Percentiles rank a stretch among this genome's conserved stretches.
Conservation (phyloP, 768 basidiomycete species). For the Gelatoporia subvermispora region DNA sequence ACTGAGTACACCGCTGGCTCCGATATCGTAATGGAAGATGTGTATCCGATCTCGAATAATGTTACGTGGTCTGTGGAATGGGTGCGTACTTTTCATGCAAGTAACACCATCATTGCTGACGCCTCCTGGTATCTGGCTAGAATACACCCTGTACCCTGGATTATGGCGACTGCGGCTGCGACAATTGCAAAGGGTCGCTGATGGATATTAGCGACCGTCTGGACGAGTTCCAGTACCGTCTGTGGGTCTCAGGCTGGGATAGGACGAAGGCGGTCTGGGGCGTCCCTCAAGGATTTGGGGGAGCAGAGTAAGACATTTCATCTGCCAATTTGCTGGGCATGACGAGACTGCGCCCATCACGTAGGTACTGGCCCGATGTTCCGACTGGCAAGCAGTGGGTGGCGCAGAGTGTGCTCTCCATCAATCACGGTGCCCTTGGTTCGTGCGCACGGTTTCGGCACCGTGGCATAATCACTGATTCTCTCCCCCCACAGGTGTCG, state of each 20-base stretch:
- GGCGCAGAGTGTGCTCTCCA: conserved; percentile 57
- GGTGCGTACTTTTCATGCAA: conserved; percentile 18
- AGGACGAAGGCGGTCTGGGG: conserved; percentile 70
- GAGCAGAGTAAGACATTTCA: conserved; percentile 26
- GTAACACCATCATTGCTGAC: neutral
- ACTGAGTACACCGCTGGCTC: conserved; percentile 53
- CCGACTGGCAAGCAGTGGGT: conserved; percentile 72
- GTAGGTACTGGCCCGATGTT: conserved; percentile 54
- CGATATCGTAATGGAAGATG: conserved; percentile 69
- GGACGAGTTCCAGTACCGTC: conserved; percentile 56
- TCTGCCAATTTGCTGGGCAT: neutral
- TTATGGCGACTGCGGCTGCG: conserved; percentile 74
- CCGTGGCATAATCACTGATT: neutral
- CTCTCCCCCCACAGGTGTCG: conserved; percentile 16
- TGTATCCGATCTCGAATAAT: conserved; percentile 53
- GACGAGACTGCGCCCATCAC: neutral
- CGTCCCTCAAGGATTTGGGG: conserved; percentile 76
- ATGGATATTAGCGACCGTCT: conserved; percentile 66
- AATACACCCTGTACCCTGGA: conserved; percentile 53
- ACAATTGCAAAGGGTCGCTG: conserved; percentile 62
- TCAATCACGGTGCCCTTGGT: conserved; percentile 68
- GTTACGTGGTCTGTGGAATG: conserved; percentile 58
- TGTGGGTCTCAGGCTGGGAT: conserved; percentile 64
- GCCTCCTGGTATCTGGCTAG: conserved; percentile 1
- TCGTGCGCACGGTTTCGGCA: neutral